Conservation (phyloP, 1,139 yeast genomes). For the Geotrichum phurueaensis region DNA sequence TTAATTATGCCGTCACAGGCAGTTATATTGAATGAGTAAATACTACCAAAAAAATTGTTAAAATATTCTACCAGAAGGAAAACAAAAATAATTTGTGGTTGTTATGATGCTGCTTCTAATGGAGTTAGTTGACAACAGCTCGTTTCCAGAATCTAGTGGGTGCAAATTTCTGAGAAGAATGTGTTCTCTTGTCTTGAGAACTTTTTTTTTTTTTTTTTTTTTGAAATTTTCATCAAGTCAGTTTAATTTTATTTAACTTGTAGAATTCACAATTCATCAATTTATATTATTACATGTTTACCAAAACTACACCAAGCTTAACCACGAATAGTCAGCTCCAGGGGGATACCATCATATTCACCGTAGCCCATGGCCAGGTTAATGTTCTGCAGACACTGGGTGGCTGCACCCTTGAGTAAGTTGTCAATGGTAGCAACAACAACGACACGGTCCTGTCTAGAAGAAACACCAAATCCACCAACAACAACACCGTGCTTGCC, state of each 20-base stretch:
- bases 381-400: conserved; percentile 94
- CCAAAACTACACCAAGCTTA: background rate
- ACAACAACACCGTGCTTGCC: conserved; percentile 92
- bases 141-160: too few relatives aligned
- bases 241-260: background rate
- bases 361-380: conserved; percentile 84
- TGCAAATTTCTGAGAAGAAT: too few relatives aligned
- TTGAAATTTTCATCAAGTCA: background rate
- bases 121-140: too few relatives aligned
- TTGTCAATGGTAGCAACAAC: conserved; percentile 93
- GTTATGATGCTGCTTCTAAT: too few relatives aligned
- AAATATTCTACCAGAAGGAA: too few relatives aligned
- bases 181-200: too few relatives aligned
- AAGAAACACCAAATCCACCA: conserved; percentile 92
- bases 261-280: background rate
- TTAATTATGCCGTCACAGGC: too few relatives aligned
- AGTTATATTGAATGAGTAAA: too few relatives aligned
- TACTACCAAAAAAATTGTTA: too few relatives aligned
- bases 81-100: too few relatives aligned
- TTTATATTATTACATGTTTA: background rate
- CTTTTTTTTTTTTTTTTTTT: too few relatives aligned
- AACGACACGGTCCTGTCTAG: conserved; percentile 84
- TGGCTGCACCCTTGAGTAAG: conserved; percentile 94
- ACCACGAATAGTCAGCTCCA: conserved; percentile 16
- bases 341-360: conserved; percentile 91